phyloP scores from a whole-genome alignment of 208 protist species.

The Leishmania tropica region DNA sequence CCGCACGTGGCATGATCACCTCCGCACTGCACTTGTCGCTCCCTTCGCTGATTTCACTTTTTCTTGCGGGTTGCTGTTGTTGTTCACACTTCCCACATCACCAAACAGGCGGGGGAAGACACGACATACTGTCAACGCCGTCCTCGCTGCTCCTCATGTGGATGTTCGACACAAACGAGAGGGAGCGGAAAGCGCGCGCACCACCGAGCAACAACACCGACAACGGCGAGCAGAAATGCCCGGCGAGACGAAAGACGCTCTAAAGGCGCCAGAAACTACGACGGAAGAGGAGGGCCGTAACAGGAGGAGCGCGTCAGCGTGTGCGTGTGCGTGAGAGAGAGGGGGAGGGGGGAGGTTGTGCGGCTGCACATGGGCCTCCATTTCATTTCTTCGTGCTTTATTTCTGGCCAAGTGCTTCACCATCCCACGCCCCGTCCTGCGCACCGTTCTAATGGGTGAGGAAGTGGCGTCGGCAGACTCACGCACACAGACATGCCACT shows the following conservation, averaged over 20 bases:
- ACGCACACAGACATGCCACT: neutral
- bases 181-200: no score
- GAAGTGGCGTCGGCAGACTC: neutral
- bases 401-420: neutral
- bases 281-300: no score
- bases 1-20: neutral
- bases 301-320: no score
- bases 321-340: no score
- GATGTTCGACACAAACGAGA: no score
- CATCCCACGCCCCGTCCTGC: neutral
- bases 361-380: no score
- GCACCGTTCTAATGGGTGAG: neutral
- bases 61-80: neutral
- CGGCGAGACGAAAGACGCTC: no score
- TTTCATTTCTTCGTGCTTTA: neutral
- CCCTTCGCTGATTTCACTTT: neutral
- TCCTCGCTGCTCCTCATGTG: no score
- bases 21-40: neutral
- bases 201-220: no score
- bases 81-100: neutral
- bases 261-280: no score
- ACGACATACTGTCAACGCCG: neutral
- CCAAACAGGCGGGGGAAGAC: neutral
- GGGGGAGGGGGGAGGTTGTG: no score
- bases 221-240: no score